Base-by-base conservation (phyloP, 345 rosid genomes). In the Isatis tinctoria region DNA sequence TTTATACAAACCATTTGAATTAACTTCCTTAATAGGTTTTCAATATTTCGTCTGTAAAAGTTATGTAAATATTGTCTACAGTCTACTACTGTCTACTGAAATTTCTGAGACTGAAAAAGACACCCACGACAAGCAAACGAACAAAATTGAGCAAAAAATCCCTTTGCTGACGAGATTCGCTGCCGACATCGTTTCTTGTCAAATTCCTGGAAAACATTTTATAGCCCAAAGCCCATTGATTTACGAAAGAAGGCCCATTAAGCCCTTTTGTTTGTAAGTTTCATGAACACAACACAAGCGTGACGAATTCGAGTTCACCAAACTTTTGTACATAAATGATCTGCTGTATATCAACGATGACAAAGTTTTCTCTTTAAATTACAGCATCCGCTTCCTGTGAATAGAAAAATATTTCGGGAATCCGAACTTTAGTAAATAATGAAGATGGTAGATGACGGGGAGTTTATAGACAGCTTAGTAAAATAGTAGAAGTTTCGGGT, bases 121-220 rank as follows among this genome's bases (percentile, higher is more conserved):
- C 54, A 35, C 45, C 24, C 20, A 59, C 24, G 6, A 47, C 60
- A 17, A 4, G 67, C 20, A 73, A 43, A 32, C 11, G 14, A 16
- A 35, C 44, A 27, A 40, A 16, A n/a, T 5, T 16, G n/a, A 28
- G 32, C 58, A 39, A 27, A 39, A 27, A 17, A 37, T 40, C 6
- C 33, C 9, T 8, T 12, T n/a, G 20, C 24, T 4, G 10, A 40
- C 16, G 32, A 18, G 47, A 43, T 56, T 24, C 3, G n/a, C 30
- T 51, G 74, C 74, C 74, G 64, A 68, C 69, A 57, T 59, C 17
- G 17, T 27, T 39, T 60, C 24, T 37, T 63, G 18, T 52, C 56
- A 20, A 20, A 72, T 40, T 72, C 26, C 37, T 20, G 32, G 1
- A 17, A 52, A 14, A 27, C 33, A 30, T 22, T 22, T n/a, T 6